Evolutionary conservation across 2,329 filamentous ascomycete genomes (phyloP).

Genomic region (Pestalotiopsis sp.): DNA sequence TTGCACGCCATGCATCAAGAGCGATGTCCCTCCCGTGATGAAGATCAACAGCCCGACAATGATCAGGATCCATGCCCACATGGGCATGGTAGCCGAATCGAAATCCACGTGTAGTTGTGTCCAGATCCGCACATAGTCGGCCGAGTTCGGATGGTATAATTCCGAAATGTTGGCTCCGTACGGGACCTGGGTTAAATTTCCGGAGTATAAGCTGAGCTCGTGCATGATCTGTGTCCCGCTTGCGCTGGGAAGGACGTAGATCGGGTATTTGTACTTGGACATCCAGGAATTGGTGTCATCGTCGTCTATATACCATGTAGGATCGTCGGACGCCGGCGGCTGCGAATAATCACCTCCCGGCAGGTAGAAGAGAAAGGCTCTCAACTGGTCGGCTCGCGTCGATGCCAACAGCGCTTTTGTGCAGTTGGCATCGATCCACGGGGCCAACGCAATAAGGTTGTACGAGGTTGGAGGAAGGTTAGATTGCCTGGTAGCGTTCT

Average conservation of each 20-base stretch:
- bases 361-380: slow-evolving; percentile 66
- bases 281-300: slow-evolving; percentile 66
- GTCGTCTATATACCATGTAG: slow-evolving; percentile 72
- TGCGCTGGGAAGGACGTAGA: slow-evolving; percentile 77
- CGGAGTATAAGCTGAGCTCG: slow-evolving; percentile 76
- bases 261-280: slow-evolving; percentile 69
- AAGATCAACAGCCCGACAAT: slow-evolving; percentile 72
- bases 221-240: slow-evolving; percentile 71
- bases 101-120: slow-evolving; percentile 53
- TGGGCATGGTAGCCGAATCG: slow-evolving; percentile 60
- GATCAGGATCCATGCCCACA: slow-evolving; percentile 79
- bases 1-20: slow-evolving; percentile 78
- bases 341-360: slow-evolving; percentile 57
- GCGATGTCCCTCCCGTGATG: slow-evolving; percentile 68
- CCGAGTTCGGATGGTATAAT: slow-evolving; percentile 56
- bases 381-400: slow-evolving; percentile 59
- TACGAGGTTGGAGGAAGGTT: slow-evolving; percentile 72
- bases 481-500: slow-evolving; percentile 72
- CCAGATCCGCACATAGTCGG: slow-evolving; percentile 64
- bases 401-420: slow-evolving; percentile 71
- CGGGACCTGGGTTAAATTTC: slow-evolving; percentile 67
- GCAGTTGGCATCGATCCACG: slow-evolving; percentile 80
- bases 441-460: slow-evolving; percentile 79
- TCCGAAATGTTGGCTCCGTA: slow-evolving; percentile 58
- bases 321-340: slow-evolving; percentile 67